Base-by-base conservation (phyloP, 1,284 basidiomycete species). In the Meira miltonrushii region DNA sequence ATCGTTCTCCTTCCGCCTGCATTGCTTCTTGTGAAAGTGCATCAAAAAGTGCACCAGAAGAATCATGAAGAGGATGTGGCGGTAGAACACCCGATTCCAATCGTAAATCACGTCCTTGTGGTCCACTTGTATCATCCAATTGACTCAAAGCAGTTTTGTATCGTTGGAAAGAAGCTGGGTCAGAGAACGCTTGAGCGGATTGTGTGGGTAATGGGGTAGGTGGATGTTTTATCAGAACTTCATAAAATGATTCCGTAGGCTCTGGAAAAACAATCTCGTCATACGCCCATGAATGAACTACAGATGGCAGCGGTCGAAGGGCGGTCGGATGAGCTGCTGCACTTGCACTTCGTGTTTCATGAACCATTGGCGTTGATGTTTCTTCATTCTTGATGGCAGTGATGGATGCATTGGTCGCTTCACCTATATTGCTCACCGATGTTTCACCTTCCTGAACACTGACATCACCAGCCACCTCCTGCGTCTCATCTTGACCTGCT, bases 241-340 rank as follows among this genome's bases (percentile, higher is more conserved):
- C 86, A 69, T 96, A 85, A 80, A 98, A 94, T 28, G 86, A 82
- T 62, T 91, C 87, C 62, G 88, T 91, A 0, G 95, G 95, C 72
- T 98, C 94, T 67, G 87, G 86, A 80, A 99, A 98, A 50, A 98
- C 91, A 62, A 98, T 85, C 69, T 99, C 95, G 78, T 98, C 95
- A 80, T 98, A 98, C 75, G 97, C 93, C 94, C 95, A 99, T 0
- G 92, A 90, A 78, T 97, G 90, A 15, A 78, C 74, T 5, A 76
- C 75, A 19, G 73, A 72, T 17, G 73, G 71, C n/a, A 64, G 65
- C 2, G 13, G n/a, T n/a, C n/a, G n/a, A 10, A 9, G 25, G 8
- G 28, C 28, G 28, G 28, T 8, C 3, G 28, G 28, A 19, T 41
- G 28, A n/a, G 17, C 25, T 13, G 25, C 25, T 13, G 46, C 17